Evolutionary conservation across 352 stramenopile species (phyloP).

Genomic region (Pythium phragmitis): DNA sequence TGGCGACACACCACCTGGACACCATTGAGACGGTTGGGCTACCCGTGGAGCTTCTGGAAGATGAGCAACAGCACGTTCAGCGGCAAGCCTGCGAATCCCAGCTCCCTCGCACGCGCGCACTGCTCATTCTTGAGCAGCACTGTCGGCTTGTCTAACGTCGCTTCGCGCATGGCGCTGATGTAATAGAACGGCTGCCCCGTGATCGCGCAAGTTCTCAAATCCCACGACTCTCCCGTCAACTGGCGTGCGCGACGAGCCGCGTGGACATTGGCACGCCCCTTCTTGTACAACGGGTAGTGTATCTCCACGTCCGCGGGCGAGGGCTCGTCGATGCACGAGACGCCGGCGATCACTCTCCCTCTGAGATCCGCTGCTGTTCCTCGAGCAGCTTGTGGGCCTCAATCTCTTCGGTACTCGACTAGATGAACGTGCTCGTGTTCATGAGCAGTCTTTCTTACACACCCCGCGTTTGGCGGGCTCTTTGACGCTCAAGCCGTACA

Average conservation of each 20-base stretch:
- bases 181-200: conserved; percentile 91
- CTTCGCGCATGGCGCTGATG: conserved; percentile 93
- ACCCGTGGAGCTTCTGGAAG: conserved; percentile 82
- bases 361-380: conserved; percentile 54
- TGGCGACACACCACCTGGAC: conserved; percentile 51
- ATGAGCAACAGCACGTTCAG: conserved; percentile 73
- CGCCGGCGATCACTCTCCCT: conserved; percentile 63
- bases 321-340: conserved; percentile 29
- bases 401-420: conserved; percentile 51
- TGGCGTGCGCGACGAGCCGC: conserved; percentile 52
- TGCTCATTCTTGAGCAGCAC: conserved; percentile 90
- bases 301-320: conserved; percentile 15
- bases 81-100: conserved; percentile 82
- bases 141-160: conserved; percentile 90
- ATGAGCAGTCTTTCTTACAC: too few relatives aligned
- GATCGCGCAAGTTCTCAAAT: conserved; percentile 56
- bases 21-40: conserved; percentile 43
- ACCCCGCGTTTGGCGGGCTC: too few relatives aligned
- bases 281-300: conserved; percentile 58
- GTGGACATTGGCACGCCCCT: conserved; percentile 55
- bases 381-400: conserved; percentile 64
- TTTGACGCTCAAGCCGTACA: too few relatives aligned
- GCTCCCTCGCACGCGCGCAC: conserved; percentile 51
- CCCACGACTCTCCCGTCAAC: conserved; percentile 61
- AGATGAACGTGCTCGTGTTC: too few relatives aligned